phyloP scores from a whole-genome alignment of 2,329 filamentous ascomycete genomes.

The Niveomyces coronatus region DNA sequence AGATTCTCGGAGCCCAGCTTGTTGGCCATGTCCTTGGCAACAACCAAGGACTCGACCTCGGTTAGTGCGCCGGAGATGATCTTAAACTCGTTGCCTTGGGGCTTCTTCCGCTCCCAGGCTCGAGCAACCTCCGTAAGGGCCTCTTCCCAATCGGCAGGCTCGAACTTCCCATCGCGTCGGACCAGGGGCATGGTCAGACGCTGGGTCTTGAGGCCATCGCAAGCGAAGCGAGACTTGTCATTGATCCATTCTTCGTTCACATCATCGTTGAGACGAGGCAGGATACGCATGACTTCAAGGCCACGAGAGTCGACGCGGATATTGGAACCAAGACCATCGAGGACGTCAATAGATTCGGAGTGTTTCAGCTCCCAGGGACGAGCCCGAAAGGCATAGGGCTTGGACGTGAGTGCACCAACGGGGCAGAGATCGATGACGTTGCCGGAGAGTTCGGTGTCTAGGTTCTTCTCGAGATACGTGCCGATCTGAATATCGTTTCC shows the following conservation, averaged over 20 bases:
- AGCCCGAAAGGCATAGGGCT: slow-evolving; percentile 95
- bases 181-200: slow-evolving; percentile 86
- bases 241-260: slow-evolving; percentile 99
- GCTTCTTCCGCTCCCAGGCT: slow-evolving; percentile 68
- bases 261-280: slow-evolving; percentile 91
- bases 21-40: slow-evolving; percentile 95
- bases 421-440: slow-evolving; percentile 98
- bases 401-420: slow-evolving; percentile 90
- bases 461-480: slow-evolving; percentile 88
- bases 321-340: slow-evolving; percentile 86
- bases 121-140: slow-evolving; percentile 78
- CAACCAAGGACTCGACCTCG: slow-evolving; percentile 87
- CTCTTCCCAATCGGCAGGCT: slow-evolving; percentile 91
- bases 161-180: slow-evolving; percentile 80
- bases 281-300: slow-evolving; percentile 88
- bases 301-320: slow-evolving; percentile 90
- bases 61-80: slow-evolving; percentile 82
- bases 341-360: slow-evolving; percentile 89
- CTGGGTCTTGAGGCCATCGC: slow-evolving; percentile 93
- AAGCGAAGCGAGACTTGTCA: slow-evolving; percentile 94
- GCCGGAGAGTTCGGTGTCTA: slow-evolving; percentile 89
- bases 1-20: slow-evolving; percentile 94
- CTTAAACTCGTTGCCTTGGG: slow-evolving; percentile 92
- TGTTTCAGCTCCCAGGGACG: slow-evolving; percentile 96
- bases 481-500: slow-evolving; percentile 98